Evolutionary conservation across 768 basidiomycete genomes (phyloP), one percentile per base, ranked within the genome.

Genomic region (Phaeotremella skinneri): DNA sequence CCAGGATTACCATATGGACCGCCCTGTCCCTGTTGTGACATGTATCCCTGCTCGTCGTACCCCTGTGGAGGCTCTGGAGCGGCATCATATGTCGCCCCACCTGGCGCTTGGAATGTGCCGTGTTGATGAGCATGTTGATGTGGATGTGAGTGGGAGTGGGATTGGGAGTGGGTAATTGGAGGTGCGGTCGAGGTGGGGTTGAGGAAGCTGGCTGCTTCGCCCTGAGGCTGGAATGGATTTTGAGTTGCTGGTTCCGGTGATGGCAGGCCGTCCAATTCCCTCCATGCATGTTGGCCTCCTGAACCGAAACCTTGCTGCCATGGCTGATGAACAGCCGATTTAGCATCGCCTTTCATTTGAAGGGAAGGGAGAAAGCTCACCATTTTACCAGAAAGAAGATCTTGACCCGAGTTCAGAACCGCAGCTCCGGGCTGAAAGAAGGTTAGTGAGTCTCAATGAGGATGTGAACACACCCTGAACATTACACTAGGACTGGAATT

Each of bases 281-380:
- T 58, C 74, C 74, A 77, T 23, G 69, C 72, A 41, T 74, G 61
- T 7, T 59, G 59, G 32, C 76, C 76, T 17, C 74, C 76, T n/a
- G 49, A 59, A 4, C 76, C 76, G 58, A 77, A 77, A 13, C 72
- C 72, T 59, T 69, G 72, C 32, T 77, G 63, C 71, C 76, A 73
- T 1, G 76, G 76, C 73, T 73, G 49, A 21, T 4, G 1, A 13
- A 39, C 27, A 52, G 56, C 37, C 26, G 23, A 45, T 23, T 54
- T 17, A 53, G 39, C 41, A 39, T n/a, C 30, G n/a, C 26, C 2
- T 13, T 16, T 20, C 37, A 48, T 7, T 39, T 42, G 50, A n/a
- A 53, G 14, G 21, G n/a, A 11, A 30, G 1, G 27, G 21, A 3
- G 11, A 37, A 42, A 0, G 56, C 72, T 51, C 49, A 72, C 70